Base-by-base conservation (phyloP, 164 flowering plant genomes). In the Saururus chinensis region DNA sequence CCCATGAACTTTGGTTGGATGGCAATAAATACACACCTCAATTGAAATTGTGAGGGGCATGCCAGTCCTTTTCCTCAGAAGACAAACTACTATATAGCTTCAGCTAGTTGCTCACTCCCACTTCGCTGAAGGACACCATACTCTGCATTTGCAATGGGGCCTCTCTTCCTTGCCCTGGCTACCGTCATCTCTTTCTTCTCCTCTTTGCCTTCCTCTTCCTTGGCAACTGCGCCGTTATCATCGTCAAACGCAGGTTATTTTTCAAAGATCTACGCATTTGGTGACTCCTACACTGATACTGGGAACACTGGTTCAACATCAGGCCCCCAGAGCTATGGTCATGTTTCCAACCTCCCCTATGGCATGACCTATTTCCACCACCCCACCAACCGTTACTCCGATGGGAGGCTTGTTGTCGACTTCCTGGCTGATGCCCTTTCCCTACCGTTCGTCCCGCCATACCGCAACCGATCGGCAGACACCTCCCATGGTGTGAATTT, bases 241-340 rank as follows among this genome's bases (percentile, higher is more conserved):
- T 14, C 63, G 23, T 9, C 64, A 3, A 13, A 23, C 16, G 19
- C 51, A 0, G 57, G 59, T 4, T 45, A 26, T 4, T 84, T 89
- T 74, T 64, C 70, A 0, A 77, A 75, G 69, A 76, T 89, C 20
- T 84, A 62, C 53, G 89, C 93, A 5, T 89, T 89, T 30, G 96
- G 96, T 0, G 89, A 84, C 68, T 85, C 93, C 0, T 82, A 53
- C 69, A 87, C 96, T 0, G 93, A 89, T 66, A 87, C 91, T 0
- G 93, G 93, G 9, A 87, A 89, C 70, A 78, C 86, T 4, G 12
- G 30, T 7, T 67, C 79, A 52, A 1, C 59, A 22, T 57, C 79
- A 0, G 80, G 81, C 26, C 80, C 80, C 24, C 51, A 0, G 20
- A 60, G 60, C 16, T 82, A 75, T 72, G 25, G 12, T 17, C 63